Conservation (phyloP, 1,284 basidiomycete species). For the Trametes versicolor region DNA sequence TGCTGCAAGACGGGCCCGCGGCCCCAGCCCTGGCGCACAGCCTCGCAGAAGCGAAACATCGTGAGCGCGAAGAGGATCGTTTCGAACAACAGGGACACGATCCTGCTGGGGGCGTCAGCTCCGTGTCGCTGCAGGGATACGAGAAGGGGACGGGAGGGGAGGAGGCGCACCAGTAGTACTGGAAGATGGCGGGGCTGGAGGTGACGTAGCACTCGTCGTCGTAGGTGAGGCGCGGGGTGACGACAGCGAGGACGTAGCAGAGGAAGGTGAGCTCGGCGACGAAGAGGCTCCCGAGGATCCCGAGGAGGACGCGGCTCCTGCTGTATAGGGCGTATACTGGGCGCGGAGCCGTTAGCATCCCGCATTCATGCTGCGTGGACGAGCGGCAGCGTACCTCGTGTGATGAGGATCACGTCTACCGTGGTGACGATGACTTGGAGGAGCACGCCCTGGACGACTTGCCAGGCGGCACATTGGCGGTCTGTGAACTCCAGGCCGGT, state of each 20-base stretch:
- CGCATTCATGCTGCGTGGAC: background rate
- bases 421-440: conserved; percentile 39
- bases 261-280: conserved; percentile 34
- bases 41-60: conserved; percentile 36
- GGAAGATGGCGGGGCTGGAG: conserved; percentile 36
- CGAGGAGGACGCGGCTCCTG: conserved; percentile 28
- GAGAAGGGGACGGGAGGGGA: background rate
- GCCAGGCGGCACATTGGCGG: conserved; percentile 37
- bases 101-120: conserved; percentile 29
- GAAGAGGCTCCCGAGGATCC: conserved; percentile 33
- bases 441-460: conserved; percentile 37
- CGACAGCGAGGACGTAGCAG: conserved; percentile 36
- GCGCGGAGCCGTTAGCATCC: background rate
- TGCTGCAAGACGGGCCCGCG: conserved; percentile 38
- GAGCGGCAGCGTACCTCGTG: conserved; percentile 27
- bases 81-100: conserved; percentile 40
- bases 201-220: conserved; percentile 41
- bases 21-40: conserved; percentile 38
- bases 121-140: background rate
- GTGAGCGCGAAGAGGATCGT: conserved; percentile 41
- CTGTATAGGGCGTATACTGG: conserved; percentile 39
- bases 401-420: conserved; percentile 40
- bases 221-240: conserved; percentile 36
- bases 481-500: conserved; percentile 37
- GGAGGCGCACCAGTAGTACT: conserved; percentile 37